Percentiles rank a stretch among this genome's conserved stretches.
These are phyloP conservation scores for Actinomortierella ambigua DNA, from an alignment of 371 early-diverging fungal species.

Conservation along the genomic window DNA sequence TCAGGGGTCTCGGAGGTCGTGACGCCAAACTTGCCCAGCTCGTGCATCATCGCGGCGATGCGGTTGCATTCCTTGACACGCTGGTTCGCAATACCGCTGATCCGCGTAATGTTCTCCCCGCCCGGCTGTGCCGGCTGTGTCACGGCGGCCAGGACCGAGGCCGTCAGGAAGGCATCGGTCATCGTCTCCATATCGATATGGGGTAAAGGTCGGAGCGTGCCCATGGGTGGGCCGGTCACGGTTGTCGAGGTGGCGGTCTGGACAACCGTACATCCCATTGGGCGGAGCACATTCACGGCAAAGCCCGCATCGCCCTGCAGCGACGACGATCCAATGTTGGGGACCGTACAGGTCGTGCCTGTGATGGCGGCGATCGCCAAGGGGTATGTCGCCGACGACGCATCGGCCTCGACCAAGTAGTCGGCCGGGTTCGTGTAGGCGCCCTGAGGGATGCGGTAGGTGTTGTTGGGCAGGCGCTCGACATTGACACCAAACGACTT, in stretches of 20 bases:
- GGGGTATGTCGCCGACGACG: conserved; percentile 97
- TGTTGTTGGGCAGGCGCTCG: conserved; percentile 75
- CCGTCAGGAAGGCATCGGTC: conserved; percentile 98
- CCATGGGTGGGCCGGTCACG: conserved; percentile 87
- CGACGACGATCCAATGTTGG: conserved; percentile 88
- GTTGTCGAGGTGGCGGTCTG: conserved; percentile 90
- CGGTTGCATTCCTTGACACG: conserved; percentile 98
- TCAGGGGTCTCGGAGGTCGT: conserved; percentile 82
- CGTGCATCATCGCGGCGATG: conserved; percentile 95
- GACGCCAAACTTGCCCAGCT: conserved; percentile 91
- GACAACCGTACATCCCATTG: conserved; percentile 90
- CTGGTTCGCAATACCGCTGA: conserved; percentile 96
- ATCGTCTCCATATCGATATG: conserved; percentile 96
- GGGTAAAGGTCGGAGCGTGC: conserved; percentile 73
- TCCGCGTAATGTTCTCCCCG: conserved; percentile 72
- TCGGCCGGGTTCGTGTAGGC: conserved; percentile 80
- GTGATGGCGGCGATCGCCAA: conserved; percentile 97
- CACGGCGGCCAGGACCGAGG: conserved; percentile 91
- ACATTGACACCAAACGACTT: conserved; percentile 88
- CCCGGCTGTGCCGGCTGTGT: conserved; percentile 56
- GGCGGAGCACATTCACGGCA: conserved; percentile 88
- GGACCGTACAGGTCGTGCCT: conserved; percentile 85
- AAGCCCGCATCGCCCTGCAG: conserved; percentile 94
- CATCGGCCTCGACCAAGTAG: conserved; percentile 96
- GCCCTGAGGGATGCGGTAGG: conserved; percentile 80